Evolutionary conservation across 2,329 filamentous ascomycete species (phyloP).

Genomic region (Hawksworthiomyces lignivorus): DNA sequence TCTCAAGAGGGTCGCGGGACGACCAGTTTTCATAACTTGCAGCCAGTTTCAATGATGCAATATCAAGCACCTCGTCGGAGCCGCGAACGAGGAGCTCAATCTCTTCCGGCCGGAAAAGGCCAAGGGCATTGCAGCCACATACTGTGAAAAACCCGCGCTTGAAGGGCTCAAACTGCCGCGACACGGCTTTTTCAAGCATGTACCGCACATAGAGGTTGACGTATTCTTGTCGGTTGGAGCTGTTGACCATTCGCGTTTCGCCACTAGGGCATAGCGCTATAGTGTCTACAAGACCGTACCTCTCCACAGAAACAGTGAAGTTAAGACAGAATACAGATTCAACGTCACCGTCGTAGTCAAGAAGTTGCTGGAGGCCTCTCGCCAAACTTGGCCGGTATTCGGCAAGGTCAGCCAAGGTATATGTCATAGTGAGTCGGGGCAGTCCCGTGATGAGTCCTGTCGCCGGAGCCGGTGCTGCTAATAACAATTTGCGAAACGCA

Average conservation of each 20-base stretch:
- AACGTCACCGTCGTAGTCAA: conserved; percentile 80
- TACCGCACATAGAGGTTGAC: conserved; percentile 79
- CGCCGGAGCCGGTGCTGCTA: conserved; percentile 59
- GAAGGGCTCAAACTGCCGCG: conserved; percentile 85
- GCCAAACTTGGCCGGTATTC: conserved; percentile 74
- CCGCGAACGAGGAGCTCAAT: conserved; percentile 83
- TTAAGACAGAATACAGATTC: conserved; percentile 72
- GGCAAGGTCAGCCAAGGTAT: conserved; percentile 72
- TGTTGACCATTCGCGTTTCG: conserved; percentile 71
- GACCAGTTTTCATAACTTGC: conserved; percentile 80
- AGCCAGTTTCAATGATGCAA: conserved; percentile 65
- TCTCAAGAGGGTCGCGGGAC: conserved; percentile 43
- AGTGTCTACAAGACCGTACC: conserved; percentile 60
- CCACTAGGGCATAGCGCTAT: conserved; percentile 69
- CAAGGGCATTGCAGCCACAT: conserved; percentile 79
- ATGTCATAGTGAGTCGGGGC: conserved; percentile 57
- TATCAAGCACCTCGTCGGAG: conserved; percentile 75
- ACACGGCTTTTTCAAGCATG: conserved; percentile 68
- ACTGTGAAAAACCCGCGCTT: conserved; percentile 91
- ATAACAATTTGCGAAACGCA: conserved; percentile 78
- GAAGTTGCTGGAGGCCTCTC: conserved; percentile 62
- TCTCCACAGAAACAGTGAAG: conserved; percentile 70
- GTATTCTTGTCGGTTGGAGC: conserved; percentile 74
- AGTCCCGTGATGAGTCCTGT: conserved; percentile 44
- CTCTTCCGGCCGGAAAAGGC: conserved; percentile 81